Percentiles rank a stretch among this genome's conserved stretches.
phyloP scores from a whole-genome alignment of 805 yeast genomes.

The Wickerhamiella parazyma region DNA sequence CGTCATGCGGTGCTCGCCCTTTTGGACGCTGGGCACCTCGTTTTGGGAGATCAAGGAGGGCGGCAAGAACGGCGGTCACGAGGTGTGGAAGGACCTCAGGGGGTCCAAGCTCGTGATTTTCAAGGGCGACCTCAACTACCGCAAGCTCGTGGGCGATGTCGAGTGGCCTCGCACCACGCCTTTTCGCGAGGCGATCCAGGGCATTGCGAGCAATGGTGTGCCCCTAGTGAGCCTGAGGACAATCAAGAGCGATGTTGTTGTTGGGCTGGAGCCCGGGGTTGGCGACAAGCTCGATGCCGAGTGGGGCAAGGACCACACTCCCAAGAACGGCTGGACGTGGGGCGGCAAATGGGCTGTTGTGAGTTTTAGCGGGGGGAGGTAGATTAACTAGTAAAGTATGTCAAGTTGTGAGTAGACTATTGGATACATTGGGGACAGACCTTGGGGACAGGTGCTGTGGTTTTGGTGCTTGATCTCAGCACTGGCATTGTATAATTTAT shows the following conservation, averaged over 20 bases:
- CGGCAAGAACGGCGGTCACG: constrained; percentile 45
- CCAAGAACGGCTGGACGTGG: constrained; percentile 70
- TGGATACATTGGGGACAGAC: too few species aligned
- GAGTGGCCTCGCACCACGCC: constrained; percentile 75
- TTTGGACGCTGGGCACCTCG: constrained; percentile 75
- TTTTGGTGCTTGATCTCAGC: too few species aligned
- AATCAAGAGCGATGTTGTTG: constrained; percentile 91
- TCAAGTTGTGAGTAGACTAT: too few species aligned
- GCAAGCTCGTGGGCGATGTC: constrained; percentile 86
- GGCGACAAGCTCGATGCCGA: constrained; percentile 50
- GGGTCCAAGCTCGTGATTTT: constrained; percentile 56
- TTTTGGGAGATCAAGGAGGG: constrained; percentile 53
- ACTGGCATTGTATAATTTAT: too few species aligned
- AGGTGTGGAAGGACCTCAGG: constrained; percentile 45
- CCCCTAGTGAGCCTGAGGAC: constrained; percentile 72
- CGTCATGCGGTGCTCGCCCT: constrained; percentile 44
- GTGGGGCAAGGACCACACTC: constrained; percentile 44
- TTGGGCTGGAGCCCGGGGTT: constrained; percentile 58
- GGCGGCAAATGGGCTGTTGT: constrained; percentile 94
- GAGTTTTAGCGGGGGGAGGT: constrained; percentile 27
- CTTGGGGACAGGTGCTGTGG: too few species aligned
- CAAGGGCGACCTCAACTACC: constrained; percentile 92
- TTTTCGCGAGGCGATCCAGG: constrained; percentile 55
- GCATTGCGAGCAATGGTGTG: constrained; percentile 48
- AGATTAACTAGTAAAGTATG: background rate